Evolutionary conservation across 441 rosid species (phyloP), one percentile per base, ranked within the genome.

Genomic region (Syzygium syzygioides): DNA sequence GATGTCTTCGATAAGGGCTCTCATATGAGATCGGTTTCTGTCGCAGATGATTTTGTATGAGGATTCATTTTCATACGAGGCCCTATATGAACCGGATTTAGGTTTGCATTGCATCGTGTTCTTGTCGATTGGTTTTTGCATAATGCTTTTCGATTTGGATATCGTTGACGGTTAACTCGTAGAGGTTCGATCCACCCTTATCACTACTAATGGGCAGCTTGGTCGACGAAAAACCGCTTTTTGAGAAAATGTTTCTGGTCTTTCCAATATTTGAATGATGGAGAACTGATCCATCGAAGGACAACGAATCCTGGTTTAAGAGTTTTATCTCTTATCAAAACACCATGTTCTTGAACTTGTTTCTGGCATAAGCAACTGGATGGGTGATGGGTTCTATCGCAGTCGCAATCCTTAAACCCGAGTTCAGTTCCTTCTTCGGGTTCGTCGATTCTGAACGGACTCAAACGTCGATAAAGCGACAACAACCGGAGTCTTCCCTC

Each of bases 91-190:
- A 23, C 18, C 18, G 52, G 83, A 11, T 23, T 76, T 4, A 76
- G 1, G 83, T 23, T 20, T 3, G 17, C n/a, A 0, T 20, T 1
- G 9, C 9, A 11, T 71, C 13, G 45, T 37, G 10, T 20, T 68
- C 8, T 2, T 2, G 18, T 37, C 15, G 52, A 76, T 41, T 5
- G 28, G 26, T 68, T 68, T 9, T 11, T 10, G 4, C 26, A 34
- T 19, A 4, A 68, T 68, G 79, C 79, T 68, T 68, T 3, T 2
- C 3, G 4, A 68, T 68, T 68, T 68, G 79, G 45, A 66, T 34
- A 4, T 3, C 2, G 1, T 34, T 45, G 7, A 34, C 10, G 4
- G 79, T 34, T 9, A 68, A 68, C 79, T 66, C 7, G 41, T 6
- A 10, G 13, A 66, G 45, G 13, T 66, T 66, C 9, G 79, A 66